Evolutionary conservation across 1,139 yeast species (phyloP).

Genomic region (Zygosaccharomyces sapae): DNA sequence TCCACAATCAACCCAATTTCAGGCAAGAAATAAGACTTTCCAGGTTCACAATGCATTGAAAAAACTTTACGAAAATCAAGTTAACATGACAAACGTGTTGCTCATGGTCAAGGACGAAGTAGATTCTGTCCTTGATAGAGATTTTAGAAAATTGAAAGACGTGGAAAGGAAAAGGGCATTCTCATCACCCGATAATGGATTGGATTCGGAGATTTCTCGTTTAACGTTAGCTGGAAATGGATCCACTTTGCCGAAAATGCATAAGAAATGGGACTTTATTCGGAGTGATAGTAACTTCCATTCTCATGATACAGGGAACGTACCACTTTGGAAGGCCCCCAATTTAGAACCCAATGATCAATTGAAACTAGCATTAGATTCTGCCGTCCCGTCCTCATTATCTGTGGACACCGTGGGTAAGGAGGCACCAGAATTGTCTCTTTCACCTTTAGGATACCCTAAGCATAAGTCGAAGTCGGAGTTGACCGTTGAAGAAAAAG

Average conservation of each 20-base stretch:
- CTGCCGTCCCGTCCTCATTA: slow-evolving; percentile 15
- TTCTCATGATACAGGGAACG: slow-evolving; percentile 14
- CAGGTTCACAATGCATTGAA: slow-evolving; percentile 37
- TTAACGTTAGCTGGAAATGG: slow-evolving; percentile 7
- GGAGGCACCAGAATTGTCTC: neutral
- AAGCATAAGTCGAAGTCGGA: neutral
- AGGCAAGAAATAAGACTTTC: slow-evolving; percentile 39
- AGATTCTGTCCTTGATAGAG: slow-evolving; percentile 29
- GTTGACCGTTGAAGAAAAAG: slow-evolving; percentile 1
- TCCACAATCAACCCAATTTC: slow-evolving; percentile 41
- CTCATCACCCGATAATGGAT: slow-evolving; percentile 24
- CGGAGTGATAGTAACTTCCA: slow-evolving; percentile 2
- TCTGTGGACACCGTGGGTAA: neutral
- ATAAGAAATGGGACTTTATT: slow-evolving; percentile 15
- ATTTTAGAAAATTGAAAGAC: slow-evolving; percentile 11
- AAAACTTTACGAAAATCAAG: slow-evolving; percentile 36
- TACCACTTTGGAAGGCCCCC: slow-evolving; percentile 40
- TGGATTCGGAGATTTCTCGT: slow-evolving; percentile 9
- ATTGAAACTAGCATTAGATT: slow-evolving; percentile 30
- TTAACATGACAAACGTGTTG: slow-evolving; percentile 39
- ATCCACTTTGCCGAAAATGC: slow-evolving; percentile 4
- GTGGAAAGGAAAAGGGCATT: slow-evolving; percentile 28
- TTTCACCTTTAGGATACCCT: slow-evolving; percentile 1
- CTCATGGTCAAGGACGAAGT: slow-evolving; percentile 36
- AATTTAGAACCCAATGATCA: slow-evolving; percentile 39